Conservation (phyloP, 495 filamentous ascomycete species). For the Penicillium coffeae region DNA sequence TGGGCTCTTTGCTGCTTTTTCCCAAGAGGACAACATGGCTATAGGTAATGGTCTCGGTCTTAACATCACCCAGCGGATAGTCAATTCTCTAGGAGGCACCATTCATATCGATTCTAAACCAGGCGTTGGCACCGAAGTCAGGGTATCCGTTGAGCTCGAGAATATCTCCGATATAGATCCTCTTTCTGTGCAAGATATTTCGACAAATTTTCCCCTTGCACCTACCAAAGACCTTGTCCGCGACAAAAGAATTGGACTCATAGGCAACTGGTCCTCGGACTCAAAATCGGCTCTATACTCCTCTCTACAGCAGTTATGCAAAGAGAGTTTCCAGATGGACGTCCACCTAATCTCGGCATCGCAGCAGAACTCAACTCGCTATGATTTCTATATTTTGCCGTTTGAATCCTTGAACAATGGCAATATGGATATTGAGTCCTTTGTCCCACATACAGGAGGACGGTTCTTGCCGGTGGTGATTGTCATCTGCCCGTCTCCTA, state of each 20-base stretch:
- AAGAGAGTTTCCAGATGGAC: too few relatives aligned
- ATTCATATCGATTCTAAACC: conserved; percentile 14
- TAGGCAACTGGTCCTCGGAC: too few relatives aligned
- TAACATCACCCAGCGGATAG: conserved; percentile 58
- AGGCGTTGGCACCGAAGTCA: conserved; percentile 46
- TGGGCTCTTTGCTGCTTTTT: conserved; percentile 61
- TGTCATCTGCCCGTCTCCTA: conserved; percentile 27
- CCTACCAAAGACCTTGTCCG: too few relatives aligned
- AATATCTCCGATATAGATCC: too few relatives aligned
- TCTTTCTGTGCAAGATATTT: too few relatives aligned
- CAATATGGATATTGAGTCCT: conserved; percentile 2
- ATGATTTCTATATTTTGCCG: too few relatives aligned
- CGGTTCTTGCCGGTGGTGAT: conserved; percentile 14
- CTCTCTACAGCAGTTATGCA: too few relatives aligned
- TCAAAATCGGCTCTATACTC: too few relatives aligned
- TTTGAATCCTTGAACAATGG: too few relatives aligned
- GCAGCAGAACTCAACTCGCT: too few relatives aligned
- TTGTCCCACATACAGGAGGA: not conserved
- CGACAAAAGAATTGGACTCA: too few relatives aligned
- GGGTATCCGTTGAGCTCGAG: conserved; percentile 27
- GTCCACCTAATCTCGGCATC: too few relatives aligned
- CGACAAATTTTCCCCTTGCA: conserved; percentile 8
- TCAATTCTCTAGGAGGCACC: conserved; percentile 49
- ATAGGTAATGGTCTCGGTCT: conserved; percentile 63
- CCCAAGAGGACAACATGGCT: conserved; percentile 59